Percentiles rank a stretch among this genome's conserved stretches.
These are phyloP conservation scores for Fraxinus americana DNA, from an alignment of 257 asterid genomes.

Conservation along the genomic window DNA sequence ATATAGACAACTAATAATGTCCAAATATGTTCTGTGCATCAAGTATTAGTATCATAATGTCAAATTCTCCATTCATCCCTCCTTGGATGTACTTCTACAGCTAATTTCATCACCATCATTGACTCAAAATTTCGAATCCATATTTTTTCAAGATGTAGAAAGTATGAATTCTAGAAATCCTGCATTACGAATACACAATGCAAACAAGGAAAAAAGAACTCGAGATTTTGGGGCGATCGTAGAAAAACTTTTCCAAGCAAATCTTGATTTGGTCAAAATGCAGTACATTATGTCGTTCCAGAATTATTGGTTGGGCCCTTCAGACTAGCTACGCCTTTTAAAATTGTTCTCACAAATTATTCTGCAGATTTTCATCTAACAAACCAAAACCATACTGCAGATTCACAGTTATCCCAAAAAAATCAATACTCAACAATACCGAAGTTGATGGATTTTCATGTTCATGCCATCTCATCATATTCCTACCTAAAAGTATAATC, in stretches of 20 bases:
- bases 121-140: not conserved
- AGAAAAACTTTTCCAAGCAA: not conserved
- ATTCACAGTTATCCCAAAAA: not conserved
- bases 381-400: not conserved
- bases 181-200: not conserved
- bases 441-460: not conserved
- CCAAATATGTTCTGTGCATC: not conserved
- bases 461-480: not conserved
- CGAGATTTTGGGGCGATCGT: not conserved
- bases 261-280: constrained; percentile 34
- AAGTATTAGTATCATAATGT: not conserved
- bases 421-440: not conserved
- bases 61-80: not conserved
- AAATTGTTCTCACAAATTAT: constrained; percentile 29
- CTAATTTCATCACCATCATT: not conserved
- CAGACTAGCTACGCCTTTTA: constrained; percentile 26
- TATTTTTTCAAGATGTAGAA: not conserved
- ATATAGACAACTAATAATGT: not conserved
- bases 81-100: not conserved
- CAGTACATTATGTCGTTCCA: constrained; percentile 34
- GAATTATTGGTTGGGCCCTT: constrained; percentile 54
- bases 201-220: not conserved
- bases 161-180: not conserved
- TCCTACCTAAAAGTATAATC: not conserved
- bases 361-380: constrained; percentile 13